phyloP scores from a whole-genome alignment of 2,329 filamentous ascomycete species.

The Lasiodiplodia hormozganensis region DNA sequence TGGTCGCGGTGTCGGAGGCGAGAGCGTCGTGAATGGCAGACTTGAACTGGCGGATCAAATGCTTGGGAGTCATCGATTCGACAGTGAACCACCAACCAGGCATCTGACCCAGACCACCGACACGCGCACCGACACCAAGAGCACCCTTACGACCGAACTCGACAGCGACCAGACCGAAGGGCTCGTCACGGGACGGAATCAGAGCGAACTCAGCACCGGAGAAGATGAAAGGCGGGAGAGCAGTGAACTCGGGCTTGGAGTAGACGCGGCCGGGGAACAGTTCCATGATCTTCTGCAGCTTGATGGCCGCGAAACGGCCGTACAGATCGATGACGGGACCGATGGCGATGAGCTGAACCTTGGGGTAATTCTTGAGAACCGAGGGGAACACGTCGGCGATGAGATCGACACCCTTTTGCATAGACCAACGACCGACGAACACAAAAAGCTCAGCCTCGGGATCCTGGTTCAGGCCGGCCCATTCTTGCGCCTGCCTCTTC shows the following conservation, averaged over 20 bases:
- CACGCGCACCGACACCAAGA: constrained; percentile 69
- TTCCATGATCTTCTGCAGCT: constrained; percentile 69
- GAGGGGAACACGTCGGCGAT: constrained; percentile 72
- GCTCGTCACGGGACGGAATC: constrained; percentile 73
- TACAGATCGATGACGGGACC: constrained; percentile 73
- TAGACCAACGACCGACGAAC: constrained; percentile 73
- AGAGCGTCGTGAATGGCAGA: constrained; percentile 68
- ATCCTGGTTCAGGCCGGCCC: constrained; percentile 68
- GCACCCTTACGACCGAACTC: constrained; percentile 74
- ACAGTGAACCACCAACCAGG: constrained; percentile 76
- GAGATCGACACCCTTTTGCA: constrained; percentile 73
- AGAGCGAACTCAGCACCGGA: constrained; percentile 72
- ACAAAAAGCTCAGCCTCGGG: constrained; percentile 69
- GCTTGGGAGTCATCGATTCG: constrained; percentile 68
- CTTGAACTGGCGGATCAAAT: constrained; percentile 70
- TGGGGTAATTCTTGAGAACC: constrained; percentile 65
- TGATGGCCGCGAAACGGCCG: constrained; percentile 71
- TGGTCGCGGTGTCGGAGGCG: constrained; percentile 61
- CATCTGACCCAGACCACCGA: constrained; percentile 72
- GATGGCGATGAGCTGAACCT: constrained; percentile 68
- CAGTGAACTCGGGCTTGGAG: constrained; percentile 73
- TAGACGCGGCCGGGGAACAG: constrained; percentile 70
- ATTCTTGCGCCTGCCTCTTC: constrained; percentile 69
- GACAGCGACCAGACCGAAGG: constrained; percentile 72
- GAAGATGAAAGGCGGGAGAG: constrained; percentile 71